phyloP scores from a whole-genome alignment of 768 basidiomycete genomes.

The Termitomyces sp. region DNA sequence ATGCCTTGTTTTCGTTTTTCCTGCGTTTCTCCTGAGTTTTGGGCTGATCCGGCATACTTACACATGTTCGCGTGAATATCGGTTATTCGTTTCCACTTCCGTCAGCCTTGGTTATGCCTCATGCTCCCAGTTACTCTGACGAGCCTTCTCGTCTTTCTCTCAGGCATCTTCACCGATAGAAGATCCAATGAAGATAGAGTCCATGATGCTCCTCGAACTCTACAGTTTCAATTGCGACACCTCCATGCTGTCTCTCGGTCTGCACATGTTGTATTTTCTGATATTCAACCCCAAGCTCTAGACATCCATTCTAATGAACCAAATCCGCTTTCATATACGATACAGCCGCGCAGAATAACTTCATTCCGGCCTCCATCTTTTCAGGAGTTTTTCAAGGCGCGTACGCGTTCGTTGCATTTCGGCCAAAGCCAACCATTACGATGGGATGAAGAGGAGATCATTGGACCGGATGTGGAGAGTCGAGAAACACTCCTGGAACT shows the following conservation, averaged over 20 bases:
- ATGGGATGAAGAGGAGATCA: constrained; percentile 78
- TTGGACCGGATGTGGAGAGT: constrained; percentile 74
- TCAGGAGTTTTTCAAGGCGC: constrained; percentile 40
- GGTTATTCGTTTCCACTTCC: background rate
- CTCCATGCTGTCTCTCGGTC: constrained; percentile 53
- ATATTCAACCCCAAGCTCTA: constrained; percentile 30
- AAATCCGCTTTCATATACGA: constrained; percentile 26
- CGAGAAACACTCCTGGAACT: constrained; percentile 75
- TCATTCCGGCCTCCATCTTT: constrained; percentile 50
- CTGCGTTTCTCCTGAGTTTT: background rate
- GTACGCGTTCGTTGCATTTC: constrained; percentile 42
- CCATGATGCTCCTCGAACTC: constrained; percentile 11
- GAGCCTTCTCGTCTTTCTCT: constrained; percentile 45
- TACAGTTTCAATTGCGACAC: constrained; percentile 61
- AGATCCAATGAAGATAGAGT: background rate
- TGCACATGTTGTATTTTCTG: constrained; percentile 55
- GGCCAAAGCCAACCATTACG: constrained; percentile 44
- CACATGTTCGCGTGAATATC: background rate
- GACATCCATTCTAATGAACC: constrained; percentile 7
- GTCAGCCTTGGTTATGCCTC: constrained; percentile 33
- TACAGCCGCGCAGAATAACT: constrained; percentile 36
- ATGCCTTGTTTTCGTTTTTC: background rate
- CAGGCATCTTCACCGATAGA: constrained; percentile 27
- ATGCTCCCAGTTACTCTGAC: constrained; percentile 50
- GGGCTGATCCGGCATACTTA: background rate